Base-by-base conservation (phyloP, 2,329 filamentous ascomycete species). In the Aureobasidium sp. region DNA sequence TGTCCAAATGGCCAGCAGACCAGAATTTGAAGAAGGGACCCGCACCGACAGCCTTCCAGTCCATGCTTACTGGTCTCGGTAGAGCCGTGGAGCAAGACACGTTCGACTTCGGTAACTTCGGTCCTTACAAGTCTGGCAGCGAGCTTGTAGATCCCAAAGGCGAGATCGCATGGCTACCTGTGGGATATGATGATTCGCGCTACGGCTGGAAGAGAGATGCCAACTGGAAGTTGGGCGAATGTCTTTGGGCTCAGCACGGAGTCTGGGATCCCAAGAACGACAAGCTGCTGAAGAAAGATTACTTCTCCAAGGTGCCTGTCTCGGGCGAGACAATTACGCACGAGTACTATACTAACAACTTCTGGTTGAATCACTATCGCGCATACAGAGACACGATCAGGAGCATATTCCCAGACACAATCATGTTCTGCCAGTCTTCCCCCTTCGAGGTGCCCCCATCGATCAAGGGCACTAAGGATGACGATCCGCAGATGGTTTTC, bases 241-340 rank as follows among this genome's bases (percentile, higher is more conserved):
- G 94, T 70, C 74, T 99, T 44, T 99, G 94, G 94, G 93, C 94
- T 3, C 93, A 97, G 70, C 92, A 99, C 73, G 93, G 92, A 1
- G 85, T 99, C 6, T 99, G 94, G 94, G 91, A 99, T 70, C 86
- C 89, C 6, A 77, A 79, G 4, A 88, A 83, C 2, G 91, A 97
- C 71, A 84, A 82, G 0, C 77, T 99, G 5, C 74, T 96, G 62
- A 85, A 83, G 67, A 95, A 92, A 68, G 85, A 96, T 72, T 97
- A 97, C 74, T 99, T 99, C 70, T 81, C 85, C 9, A 89, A 87
- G 68, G 85, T 89, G 64, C 92, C 92, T 0, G 79, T 77, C 16
- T 91, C 87, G 1, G 90, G 89, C 2, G 83, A 89, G 63, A 78
- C 77, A 7, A 81, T 97, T 61, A 84, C 93, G 73, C 94, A 95